Percentiles rank a stretch among this genome's conserved stretches.
Conservation (phyloP, 768 basidiomycete species). For the Lyophyllum atratum region DNA sequence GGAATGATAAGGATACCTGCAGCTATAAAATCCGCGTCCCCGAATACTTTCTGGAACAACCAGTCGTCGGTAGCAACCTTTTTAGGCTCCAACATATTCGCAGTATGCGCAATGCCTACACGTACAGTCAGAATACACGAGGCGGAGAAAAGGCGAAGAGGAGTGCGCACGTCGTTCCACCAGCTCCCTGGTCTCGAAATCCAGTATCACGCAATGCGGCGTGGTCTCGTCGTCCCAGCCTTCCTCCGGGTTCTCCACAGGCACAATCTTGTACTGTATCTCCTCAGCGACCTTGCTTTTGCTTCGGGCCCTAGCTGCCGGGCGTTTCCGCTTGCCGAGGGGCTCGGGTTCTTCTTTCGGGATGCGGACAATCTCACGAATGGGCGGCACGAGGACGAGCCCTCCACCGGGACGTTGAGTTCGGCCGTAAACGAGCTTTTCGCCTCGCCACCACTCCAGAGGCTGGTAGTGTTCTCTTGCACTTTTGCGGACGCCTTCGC, state of each 20-base stretch:
- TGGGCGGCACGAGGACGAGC: slow-evolving; percentile 54
- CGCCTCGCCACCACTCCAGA: slow-evolving; percentile 91
- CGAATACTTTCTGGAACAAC: slow-evolving; percentile 90
- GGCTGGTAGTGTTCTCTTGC: slow-evolving; percentile 69
- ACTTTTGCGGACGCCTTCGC: slow-evolving; percentile 69
- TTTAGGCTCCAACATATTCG: slow-evolving; percentile 3
- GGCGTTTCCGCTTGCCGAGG: slow-evolving; percentile 38
- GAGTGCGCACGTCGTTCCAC: slow-evolving; percentile 66
- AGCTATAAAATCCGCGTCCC: slow-evolving; percentile 90
- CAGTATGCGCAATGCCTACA: slow-evolving; percentile 52
- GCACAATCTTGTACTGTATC: slow-evolving; percentile 22
- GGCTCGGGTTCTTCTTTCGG: slow-evolving; percentile 40
- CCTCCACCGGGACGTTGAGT: slow-evolving; percentile 40
- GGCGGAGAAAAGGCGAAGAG: background rate
- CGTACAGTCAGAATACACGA: slow-evolving; percentile 4
- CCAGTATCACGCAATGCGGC: slow-evolving; percentile 64
- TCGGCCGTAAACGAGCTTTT: slow-evolving; percentile 82
- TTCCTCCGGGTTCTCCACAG: slow-evolving; percentile 55
- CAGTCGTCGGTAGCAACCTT: slow-evolving; percentile 38
- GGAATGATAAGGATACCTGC: slow-evolving; percentile 89
- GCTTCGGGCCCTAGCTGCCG: slow-evolving; percentile 48
- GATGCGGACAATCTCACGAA: slow-evolving; percentile 60
- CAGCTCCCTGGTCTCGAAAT: slow-evolving; percentile 63
- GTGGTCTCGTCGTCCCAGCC: slow-evolving; percentile 88
- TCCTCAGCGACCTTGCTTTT: slow-evolving; percentile 60